Conservation (phyloP, 2,329 filamentous ascomycete genomes). For the Chrysoporthe cubensis region DNA sequence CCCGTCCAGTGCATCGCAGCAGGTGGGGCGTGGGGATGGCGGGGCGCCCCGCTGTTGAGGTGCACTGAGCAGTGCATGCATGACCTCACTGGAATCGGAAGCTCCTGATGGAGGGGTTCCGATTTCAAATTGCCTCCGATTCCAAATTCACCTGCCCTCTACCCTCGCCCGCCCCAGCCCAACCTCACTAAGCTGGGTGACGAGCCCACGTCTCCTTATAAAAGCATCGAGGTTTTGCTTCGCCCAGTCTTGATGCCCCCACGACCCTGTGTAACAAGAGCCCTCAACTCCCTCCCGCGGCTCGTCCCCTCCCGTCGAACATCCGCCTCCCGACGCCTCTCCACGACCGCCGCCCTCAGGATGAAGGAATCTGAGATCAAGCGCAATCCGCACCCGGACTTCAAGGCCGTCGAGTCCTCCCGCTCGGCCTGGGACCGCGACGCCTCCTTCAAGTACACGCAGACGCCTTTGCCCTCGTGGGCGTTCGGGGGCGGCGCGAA, state of each 20-base stretch:
- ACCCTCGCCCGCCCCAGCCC: no score
- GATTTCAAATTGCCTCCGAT: neutral
- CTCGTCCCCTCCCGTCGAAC: neutral
- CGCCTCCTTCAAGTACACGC: slow-evolving; percentile 57
- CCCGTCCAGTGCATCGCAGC: neutral
- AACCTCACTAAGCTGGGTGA: no score
- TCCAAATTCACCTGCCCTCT: no score
- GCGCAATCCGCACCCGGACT: slow-evolving; percentile 74
- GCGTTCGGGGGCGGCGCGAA: slow-evolving; percentile 69
- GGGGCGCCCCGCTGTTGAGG: neutral
- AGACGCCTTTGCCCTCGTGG: slow-evolving; percentile 70
- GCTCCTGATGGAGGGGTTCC: neutral
- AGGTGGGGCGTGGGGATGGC: neutral
- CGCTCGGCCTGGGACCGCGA: slow-evolving; percentile 63
- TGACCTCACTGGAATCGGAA: slow-evolving; percentile 2
- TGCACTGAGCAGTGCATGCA: neutral
- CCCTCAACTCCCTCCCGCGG: neutral
- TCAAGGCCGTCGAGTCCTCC: slow-evolving; percentile 70
- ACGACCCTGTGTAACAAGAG: no score
- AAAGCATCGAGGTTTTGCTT: no score
- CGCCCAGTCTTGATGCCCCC: neutral
- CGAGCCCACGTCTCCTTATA: no score
- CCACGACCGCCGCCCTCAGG: slow-evolving; percentile 34
- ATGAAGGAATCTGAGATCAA: slow-evolving; percentile 46
- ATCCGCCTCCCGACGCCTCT: neutral